Conservation (phyloP, 129 eudicot genomes). For the Sambucus nigra region DNA sequence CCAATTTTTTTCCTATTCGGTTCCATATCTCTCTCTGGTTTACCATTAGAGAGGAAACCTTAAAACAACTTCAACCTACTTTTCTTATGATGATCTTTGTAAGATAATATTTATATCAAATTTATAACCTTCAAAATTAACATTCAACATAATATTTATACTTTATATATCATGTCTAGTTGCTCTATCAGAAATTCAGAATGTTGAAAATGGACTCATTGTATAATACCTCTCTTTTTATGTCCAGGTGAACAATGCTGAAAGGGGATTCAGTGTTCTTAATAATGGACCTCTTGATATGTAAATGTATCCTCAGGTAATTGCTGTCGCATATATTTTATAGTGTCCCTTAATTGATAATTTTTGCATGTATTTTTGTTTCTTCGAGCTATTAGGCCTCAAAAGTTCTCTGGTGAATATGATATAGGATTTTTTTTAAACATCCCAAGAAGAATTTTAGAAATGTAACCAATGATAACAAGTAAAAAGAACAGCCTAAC, state of each 20-base stretch:
- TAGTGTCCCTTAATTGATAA: neutral
- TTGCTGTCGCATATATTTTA: slow-evolving; percentile 7
- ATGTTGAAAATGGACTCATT: neutral
- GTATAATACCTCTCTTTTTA: neutral
- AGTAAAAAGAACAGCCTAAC: too few relatives aligned
- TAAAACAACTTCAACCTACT: neutral
- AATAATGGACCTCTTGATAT: slow-evolving; percentile 91
- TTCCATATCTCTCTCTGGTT: neutral
- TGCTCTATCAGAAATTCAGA: neutral
- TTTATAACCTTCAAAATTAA: neutral
- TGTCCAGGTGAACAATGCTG: slow-evolving; percentile 75
- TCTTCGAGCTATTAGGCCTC: neutral
- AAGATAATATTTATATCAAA: neutral
- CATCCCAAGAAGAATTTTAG: too few relatives aligned
- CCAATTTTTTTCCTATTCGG: neutral
- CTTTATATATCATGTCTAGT: neutral
- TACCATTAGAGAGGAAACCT: neutral
- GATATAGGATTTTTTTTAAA: too few relatives aligned
- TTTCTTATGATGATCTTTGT: slow-evolving; percentile 1
- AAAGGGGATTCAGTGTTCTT: slow-evolving; percentile 88
- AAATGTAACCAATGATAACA: too few relatives aligned
- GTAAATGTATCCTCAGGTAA: slow-evolving; percentile 96
- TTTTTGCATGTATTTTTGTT: neutral
- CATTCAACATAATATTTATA: neutral
- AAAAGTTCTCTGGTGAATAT: too few relatives aligned